These are phyloP conservation scores for Sanghuangporus baumii DNA, from an alignment of 1,284 basidiomycete genomes.

Conservation along the genomic window DNA sequence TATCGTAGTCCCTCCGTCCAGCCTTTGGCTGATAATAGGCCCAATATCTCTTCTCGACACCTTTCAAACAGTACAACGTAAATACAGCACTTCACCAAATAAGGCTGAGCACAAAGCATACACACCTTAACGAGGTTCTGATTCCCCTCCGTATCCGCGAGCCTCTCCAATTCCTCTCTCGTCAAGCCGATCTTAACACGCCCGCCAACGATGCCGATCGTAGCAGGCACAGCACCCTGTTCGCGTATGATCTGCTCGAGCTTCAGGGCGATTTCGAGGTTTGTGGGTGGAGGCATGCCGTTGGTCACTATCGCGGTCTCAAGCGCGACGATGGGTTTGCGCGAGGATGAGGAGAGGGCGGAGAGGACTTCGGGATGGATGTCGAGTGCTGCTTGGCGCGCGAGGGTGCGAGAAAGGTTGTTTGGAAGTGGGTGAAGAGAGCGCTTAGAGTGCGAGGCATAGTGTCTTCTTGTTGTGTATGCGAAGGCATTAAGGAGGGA, in stretches of 20 bases:
- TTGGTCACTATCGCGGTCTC: constrained; percentile 91
- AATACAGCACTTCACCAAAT: neutral
- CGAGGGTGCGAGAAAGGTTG: neutral
- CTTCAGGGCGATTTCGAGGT: constrained; percentile 67
- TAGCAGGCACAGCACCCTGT: constrained; percentile 81
- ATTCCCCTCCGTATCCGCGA: constrained; percentile 52
- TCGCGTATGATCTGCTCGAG: constrained; percentile 78
- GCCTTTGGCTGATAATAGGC: constrained; percentile 60
- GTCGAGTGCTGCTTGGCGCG: constrained; percentile 36
- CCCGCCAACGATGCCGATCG: constrained; percentile 83
- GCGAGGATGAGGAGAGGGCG: constrained; percentile 52
- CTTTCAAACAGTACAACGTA: constrained; percentile 47
- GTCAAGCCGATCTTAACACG: constrained; percentile 83
- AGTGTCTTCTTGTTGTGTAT: neutral
- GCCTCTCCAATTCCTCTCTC: constrained; percentile 56
- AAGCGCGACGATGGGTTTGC: constrained; percentile 65
- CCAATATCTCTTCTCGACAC: constrained; percentile 87
- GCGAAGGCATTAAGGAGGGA: neutral
- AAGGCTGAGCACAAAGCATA: constrained; percentile 21
- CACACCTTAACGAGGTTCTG: constrained; percentile 31
- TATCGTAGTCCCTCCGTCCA: constrained; percentile 89
- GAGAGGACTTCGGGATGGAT: constrained; percentile 76
- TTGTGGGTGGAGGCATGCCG: constrained; percentile 81
- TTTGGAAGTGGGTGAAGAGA: neutral
- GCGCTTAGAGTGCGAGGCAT: neutral